Conservation (phyloP, 139 green algal species). For the Diplosphaera chodatii region DNA sequence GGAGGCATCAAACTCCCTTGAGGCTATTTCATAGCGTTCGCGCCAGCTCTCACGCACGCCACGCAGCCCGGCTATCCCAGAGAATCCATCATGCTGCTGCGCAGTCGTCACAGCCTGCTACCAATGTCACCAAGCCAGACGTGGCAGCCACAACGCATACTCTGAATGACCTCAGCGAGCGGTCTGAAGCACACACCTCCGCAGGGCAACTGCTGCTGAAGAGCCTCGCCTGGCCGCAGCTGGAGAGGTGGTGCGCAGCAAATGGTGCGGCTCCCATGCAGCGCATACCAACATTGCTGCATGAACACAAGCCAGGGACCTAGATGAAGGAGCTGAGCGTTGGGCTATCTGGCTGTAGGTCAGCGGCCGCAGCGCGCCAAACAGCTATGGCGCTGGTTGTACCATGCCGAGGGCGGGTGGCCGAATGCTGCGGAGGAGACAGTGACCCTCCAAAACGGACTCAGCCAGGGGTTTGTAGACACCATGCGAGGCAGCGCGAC, state of each 20-base stretch:
- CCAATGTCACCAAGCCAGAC: no score
- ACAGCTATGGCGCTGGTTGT: conserved; percentile 84
- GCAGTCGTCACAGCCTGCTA: no score
- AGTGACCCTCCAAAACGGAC: conserved; percentile 37
- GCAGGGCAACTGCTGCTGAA: conserved; percentile 50
- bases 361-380: conserved; percentile 43
- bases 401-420: conserved; percentile 51
- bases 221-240: conserved; percentile 51
- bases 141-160: no score
- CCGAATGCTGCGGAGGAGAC: conserved; percentile 43
- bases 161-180: no score
- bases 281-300: no score
- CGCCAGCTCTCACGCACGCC: not conserved
- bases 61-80: no score
- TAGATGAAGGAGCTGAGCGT: not conserved
- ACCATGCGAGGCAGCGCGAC: conserved; percentile 27
- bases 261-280: conserved; percentile 32
- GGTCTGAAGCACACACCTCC: not conserved
- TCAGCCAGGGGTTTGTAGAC: conserved; percentile 29
- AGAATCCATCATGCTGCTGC: no score
- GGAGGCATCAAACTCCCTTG: no score
- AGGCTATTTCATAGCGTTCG: no score
- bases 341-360: conserved; percentile 8
- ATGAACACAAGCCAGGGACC: no score
- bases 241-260: conserved; percentile 56